These are phyloP conservation scores for Cercis canadensis DNA, from an alignment of 306 rosid genomes.

Conservation along the genomic window DNA sequence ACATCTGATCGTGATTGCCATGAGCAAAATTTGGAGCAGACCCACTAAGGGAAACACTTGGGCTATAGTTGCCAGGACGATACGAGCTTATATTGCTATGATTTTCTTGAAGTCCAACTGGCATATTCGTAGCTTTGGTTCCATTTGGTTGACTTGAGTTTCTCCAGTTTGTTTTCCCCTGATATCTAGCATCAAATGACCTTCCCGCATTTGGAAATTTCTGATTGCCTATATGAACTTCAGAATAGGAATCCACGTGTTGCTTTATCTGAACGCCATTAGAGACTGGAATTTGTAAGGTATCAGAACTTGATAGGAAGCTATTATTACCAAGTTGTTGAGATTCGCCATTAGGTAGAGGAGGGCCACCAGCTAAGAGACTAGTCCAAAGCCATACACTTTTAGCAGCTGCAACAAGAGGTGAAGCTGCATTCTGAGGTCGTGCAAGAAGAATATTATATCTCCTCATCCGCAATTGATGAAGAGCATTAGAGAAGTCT, in stretches of 20 bases:
- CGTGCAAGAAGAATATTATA: conserved; percentile 94
- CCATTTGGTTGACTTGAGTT: conserved; percentile 40
- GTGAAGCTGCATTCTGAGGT: conserved; percentile 86
- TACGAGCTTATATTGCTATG: conserved; percentile 29
- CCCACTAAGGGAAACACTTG: conserved; percentile 35
- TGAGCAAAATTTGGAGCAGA: conserved; percentile 42
- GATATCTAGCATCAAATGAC: conserved; percentile 46
- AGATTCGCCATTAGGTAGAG: conserved; percentile 67
- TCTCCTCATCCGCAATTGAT: conserved; percentile 88
- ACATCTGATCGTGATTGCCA: conserved; percentile 40
- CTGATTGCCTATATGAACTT: conserved; percentile 47
- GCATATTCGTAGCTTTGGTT: conserved; percentile 42
- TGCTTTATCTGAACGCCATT: conserved; percentile 40
- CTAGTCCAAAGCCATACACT: conserved; percentile 95
- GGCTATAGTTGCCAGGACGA: neutral
- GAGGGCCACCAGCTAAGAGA: conserved; percentile 81
- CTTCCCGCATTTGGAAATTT: conserved; percentile 48
- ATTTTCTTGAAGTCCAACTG: conserved; percentile 44
- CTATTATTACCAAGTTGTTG: conserved; percentile 57
- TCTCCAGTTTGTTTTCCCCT: conserved; percentile 51
- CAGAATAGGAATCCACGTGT: conserved; percentile 34
- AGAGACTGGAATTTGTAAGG: conserved; percentile 46
- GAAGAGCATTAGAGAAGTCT: conserved; percentile 95
- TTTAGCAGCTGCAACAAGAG: conserved; percentile 90
- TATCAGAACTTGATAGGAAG: conserved; percentile 43